Evolutionary conservation across 176 grass and related monocot genomes (phyloP), one percentile per base, ranked within the genome.

Genomic region (Raddia guianensis): DNA sequence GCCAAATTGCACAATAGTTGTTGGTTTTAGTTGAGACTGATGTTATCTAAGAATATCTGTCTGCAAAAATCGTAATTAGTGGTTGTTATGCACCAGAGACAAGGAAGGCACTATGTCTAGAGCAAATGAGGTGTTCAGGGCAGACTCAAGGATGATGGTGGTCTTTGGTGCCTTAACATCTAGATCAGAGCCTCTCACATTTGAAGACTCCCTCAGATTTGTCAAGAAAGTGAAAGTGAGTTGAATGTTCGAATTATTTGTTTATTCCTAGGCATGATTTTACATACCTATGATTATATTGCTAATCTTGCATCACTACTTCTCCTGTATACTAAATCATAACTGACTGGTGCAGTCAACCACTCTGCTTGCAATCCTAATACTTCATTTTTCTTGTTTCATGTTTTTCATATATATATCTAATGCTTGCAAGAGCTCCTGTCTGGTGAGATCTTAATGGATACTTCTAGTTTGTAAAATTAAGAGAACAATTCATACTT

Each of bases 191-290:
- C 81, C 89, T 14, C 73, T 87, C 11, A 94, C 92, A 60, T 94
- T 94, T 89, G 86, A 94, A 37, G 89, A 94, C 35, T 91, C 92
- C 67, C 80, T 94, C 67, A 76, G 32, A 63, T 94, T 94, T 75
- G 89, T 94, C 66, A 94, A 87, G 86, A 94, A 94, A 89, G 92
- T 94, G 44, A 94, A 94, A 84, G 92, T 94, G 51, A 79, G 62
- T 40, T 12, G 6, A 33, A 40, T 82, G 60, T 32, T 83, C 3
- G 35, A 16, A 42, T 49, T 58, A 7, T 21, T 67, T 8, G 0
- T 78, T 40, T 13, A 45, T 54, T 3, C 11, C 12, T 3, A 66
- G 11, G 8, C 42, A 34, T 60, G 42, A 20, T 73, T 73, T 77
- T 72, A 0, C 5, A 52, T 35, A 44, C 14, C 27, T 49, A 12